Conservation (phyloP, 1,284 basidiomycete genomes). For the Fomitopsis betulina region DNA sequence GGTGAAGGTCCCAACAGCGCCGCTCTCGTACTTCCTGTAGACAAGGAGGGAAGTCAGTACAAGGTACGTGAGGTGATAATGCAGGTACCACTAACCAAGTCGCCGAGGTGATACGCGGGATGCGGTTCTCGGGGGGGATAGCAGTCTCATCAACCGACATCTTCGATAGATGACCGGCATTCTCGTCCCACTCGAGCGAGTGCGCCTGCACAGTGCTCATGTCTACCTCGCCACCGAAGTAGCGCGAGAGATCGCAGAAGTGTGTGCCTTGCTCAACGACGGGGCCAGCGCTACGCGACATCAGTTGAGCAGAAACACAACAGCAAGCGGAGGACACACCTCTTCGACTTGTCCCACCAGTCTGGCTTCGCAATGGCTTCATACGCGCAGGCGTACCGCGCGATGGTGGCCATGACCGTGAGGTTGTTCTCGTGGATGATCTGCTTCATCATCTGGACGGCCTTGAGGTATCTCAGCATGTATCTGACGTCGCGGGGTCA, state of each 20-base stretch:
- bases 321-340: slow-evolving; percentile 59
- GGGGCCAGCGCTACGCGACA: slow-evolving; percentile 68
- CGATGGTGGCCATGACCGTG: slow-evolving; percentile 96
- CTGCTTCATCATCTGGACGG: slow-evolving; percentile 97
- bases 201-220: slow-evolving; percentile 80
- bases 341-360: slow-evolving; percentile 97
- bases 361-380: slow-evolving; percentile 86
- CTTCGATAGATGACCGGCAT: slow-evolving; percentile 82
- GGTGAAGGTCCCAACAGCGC: slow-evolving; percentile 86
- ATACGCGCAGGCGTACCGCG: slow-evolving; percentile 94
- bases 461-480: slow-evolving; percentile 92
- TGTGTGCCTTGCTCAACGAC: slow-evolving; percentile 97
- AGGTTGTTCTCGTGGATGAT: slow-evolving; percentile 94
- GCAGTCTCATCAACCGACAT: slow-evolving; percentile 77
- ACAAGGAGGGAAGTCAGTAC: background rate
- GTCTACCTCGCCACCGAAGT: slow-evolving; percentile 97
- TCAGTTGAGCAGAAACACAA: background rate
- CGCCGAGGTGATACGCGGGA: slow-evolving; percentile 76
- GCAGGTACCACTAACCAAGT: slow-evolving; percentile 49
- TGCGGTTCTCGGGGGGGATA: slow-evolving; percentile 75
- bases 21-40: slow-evolving; percentile 87
- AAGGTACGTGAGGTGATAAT: background rate
- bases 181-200: slow-evolving; percentile 89
- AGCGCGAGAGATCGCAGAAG: slow-evolving; percentile 88
- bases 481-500: slow-evolving; percentile 40